Evolutionary conservation across 2,329 filamentous ascomycete genomes (phyloP).

Genomic region (Biscogniauxia mediterranea): DNA sequence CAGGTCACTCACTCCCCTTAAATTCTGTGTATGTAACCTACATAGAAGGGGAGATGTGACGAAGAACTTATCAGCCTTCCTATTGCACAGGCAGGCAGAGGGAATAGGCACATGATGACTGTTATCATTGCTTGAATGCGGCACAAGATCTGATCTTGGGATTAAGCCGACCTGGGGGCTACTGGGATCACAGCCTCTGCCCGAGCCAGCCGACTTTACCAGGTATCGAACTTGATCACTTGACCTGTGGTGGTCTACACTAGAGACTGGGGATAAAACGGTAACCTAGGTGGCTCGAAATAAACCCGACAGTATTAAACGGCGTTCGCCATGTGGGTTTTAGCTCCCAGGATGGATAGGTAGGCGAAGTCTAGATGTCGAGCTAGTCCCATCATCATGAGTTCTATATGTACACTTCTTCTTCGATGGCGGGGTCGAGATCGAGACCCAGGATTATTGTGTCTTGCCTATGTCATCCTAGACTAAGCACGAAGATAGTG

Average conservation of each 20-base stretch:
- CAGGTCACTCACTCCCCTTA: too few relatives aligned
- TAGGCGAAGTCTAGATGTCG: too few relatives aligned
- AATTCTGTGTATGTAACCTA: too few relatives aligned
- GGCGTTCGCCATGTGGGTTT: background rate
- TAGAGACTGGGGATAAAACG: too few relatives aligned
- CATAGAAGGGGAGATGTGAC: background rate
- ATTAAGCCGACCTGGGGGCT: conserved; percentile 1
- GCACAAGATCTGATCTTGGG: conserved; percentile 20
- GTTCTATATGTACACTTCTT: too few relatives aligned
- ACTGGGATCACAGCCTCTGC: background rate
- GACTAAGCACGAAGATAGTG: background rate
- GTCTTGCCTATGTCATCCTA: background rate
- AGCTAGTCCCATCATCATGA: too few relatives aligned
- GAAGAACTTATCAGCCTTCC: conserved; percentile 6
- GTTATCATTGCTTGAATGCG: conserved; percentile 6
- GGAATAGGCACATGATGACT: conserved; percentile 5
- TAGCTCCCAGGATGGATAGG: background rate
- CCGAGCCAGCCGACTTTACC: background rate
- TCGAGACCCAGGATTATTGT: background rate
- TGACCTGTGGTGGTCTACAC: background rate
- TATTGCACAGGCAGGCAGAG: conserved; percentile 9
- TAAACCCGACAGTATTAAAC: background rate
- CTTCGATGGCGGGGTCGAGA: background rate
- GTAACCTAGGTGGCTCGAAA: too few relatives aligned
- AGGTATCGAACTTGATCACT: background rate